Conservation (phyloP, 2,329 filamentous ascomycete genomes). For the Botrytis cinerea region DNA sequence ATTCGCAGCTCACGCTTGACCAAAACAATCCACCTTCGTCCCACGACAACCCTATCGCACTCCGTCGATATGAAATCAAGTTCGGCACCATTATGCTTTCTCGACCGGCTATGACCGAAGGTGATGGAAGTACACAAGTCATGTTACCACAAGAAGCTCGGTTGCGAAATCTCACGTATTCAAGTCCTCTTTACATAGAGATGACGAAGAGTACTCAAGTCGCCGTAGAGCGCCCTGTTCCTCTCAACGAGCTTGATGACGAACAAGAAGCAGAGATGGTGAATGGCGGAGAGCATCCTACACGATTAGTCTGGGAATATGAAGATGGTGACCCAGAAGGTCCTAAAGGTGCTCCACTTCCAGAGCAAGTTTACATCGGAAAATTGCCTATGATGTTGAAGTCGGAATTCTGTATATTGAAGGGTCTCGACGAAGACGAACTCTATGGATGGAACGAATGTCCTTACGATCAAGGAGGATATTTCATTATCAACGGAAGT, state of each 20-base stretch:
- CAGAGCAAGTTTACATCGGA: slow-evolving; percentile 76
- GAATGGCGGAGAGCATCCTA: slow-evolving; percentile 58
- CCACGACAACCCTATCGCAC: slow-evolving; percentile 76
- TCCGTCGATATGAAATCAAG: slow-evolving; percentile 92
- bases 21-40: slow-evolving; percentile 79
- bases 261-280: slow-evolving; percentile 59
- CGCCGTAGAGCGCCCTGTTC: slow-evolving; percentile 73
- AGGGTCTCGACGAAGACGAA: slow-evolving; percentile 78
- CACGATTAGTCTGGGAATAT: slow-evolving; percentile 61
- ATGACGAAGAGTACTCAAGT: slow-evolving; percentile 84
- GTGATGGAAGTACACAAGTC: slow-evolving; percentile 82
- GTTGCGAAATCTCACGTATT: slow-evolving; percentile 92
- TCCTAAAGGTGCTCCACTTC: slow-evolving; percentile 53
- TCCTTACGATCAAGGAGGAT: slow-evolving; percentile 96
- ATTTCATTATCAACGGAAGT: slow-evolving; percentile 98
- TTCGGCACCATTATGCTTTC: slow-evolving; percentile 90
- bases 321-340: slow-evolving; percentile 45
- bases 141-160: slow-evolving; percentile 94
- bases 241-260: slow-evolving; percentile 67
- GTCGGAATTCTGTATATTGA: slow-evolving; percentile 90
- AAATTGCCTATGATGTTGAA: slow-evolving; percentile 98
- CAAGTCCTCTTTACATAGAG: slow-evolving; percentile 84
- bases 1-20: slow-evolving; percentile 88
- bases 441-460: slow-evolving; percentile 94
- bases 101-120: slow-evolving; percentile 87